These are phyloP conservation scores for Erysimum cheiranthoides DNA, from an alignment of 345 rosid species.

Conservation along the genomic window DNA sequence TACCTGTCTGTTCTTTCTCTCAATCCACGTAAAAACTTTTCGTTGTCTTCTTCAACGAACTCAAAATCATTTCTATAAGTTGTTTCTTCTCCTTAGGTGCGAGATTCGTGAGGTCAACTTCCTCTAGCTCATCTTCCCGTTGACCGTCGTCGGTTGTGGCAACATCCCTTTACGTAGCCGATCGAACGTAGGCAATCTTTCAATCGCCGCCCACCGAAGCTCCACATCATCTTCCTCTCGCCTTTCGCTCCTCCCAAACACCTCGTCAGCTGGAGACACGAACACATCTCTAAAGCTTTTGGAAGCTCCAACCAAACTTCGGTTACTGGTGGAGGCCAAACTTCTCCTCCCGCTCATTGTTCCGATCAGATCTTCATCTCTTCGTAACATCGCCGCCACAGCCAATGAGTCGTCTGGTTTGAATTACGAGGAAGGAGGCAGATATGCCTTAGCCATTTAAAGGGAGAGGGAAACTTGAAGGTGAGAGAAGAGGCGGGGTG, in stretches of 20 bases:
- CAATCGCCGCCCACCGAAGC: conserved; percentile 90
- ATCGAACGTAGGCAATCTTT: conserved; percentile 82
- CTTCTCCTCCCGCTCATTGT: conserved; percentile 62
- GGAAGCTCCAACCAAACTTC: conserved; percentile 49
- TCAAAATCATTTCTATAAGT: too few relatives aligned
- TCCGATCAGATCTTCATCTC: conserved; percentile 58
- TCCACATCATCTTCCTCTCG: conserved; percentile 72
- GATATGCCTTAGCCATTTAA: conserved; percentile 10
- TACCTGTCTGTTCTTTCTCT: conserved; percentile 77
- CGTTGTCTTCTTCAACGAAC: conserved; percentile 91
- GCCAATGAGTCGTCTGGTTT: not conserved
- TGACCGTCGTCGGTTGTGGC: too few relatives aligned
- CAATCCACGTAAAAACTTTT: conserved; percentile 60
- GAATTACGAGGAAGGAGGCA: not conserved
- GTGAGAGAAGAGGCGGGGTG: conserved; percentile 32
- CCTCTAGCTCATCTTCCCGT: too few relatives aligned
- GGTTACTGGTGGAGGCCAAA: conserved; percentile 50
- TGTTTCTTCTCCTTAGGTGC: too few relatives aligned
- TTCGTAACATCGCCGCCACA: conserved; percentile 51
- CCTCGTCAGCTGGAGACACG: conserved; percentile 43
- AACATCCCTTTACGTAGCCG: too few relatives aligned
- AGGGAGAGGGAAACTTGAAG: conserved; percentile 25
- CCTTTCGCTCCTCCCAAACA: conserved; percentile 49
- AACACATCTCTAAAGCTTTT: conserved; percentile 62
- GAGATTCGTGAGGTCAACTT: too few relatives aligned